A percentile compares a stretch with the other conserved stretches of the same genome.
These are phyloP conservation scores for Larix kaempferi DNA, from an alignment of 75 land plant genomes.

Conservation along the genomic window DNA sequence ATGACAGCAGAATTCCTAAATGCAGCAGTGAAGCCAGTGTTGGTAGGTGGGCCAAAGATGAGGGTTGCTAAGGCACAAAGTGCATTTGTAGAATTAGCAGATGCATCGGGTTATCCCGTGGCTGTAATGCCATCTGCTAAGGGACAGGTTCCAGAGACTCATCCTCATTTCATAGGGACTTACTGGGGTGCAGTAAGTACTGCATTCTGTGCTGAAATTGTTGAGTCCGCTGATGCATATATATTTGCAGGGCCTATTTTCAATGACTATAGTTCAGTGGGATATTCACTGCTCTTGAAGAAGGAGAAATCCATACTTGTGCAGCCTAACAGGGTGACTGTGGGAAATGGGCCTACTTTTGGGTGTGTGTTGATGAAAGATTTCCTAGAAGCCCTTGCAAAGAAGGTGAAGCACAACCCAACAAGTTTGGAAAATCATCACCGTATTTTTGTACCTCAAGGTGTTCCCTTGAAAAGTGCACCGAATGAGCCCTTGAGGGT, in stretches of 20 bases:
- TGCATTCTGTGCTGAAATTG: constrained; percentile 40
- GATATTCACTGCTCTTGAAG: constrained; percentile 48
- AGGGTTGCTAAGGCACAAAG: constrained; percentile 34
- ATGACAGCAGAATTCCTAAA: constrained; percentile 39
- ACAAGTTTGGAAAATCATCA: constrained; percentile 47
- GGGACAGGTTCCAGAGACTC: constrained; percentile 31
- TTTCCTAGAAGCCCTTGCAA: constrained; percentile 33
- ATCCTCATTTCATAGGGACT: constrained; percentile 49
- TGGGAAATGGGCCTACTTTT: constrained; percentile 32
- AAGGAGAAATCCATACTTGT: constrained; percentile 43
- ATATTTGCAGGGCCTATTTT: constrained; percentile 54
- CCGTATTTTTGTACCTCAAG: constrained; percentile 56
- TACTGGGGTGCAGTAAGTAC: constrained; percentile 59
- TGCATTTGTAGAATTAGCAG: constrained; percentile 34
- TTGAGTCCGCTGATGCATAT: constrained; percentile 59
- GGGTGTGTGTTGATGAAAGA: constrained; percentile 54
- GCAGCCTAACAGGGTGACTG: constrained; percentile 35
- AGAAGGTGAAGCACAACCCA: constrained; percentile 28
- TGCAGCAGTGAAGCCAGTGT: constrained; percentile 42
- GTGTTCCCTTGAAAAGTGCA: constrained; percentile 26
- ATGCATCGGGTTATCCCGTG: constrained; percentile 44
- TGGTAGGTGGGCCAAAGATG: constrained; percentile 48
- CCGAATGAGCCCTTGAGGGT: constrained; percentile 52
- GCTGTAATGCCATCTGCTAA: constrained; percentile 58
- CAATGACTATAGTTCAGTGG: constrained; percentile 62